Percentiles rank a stretch among this genome's conserved stretches.
phyloP scores from a whole-genome alignment of 352 stramenopile species.

The Peronospora belbahrii region DNA sequence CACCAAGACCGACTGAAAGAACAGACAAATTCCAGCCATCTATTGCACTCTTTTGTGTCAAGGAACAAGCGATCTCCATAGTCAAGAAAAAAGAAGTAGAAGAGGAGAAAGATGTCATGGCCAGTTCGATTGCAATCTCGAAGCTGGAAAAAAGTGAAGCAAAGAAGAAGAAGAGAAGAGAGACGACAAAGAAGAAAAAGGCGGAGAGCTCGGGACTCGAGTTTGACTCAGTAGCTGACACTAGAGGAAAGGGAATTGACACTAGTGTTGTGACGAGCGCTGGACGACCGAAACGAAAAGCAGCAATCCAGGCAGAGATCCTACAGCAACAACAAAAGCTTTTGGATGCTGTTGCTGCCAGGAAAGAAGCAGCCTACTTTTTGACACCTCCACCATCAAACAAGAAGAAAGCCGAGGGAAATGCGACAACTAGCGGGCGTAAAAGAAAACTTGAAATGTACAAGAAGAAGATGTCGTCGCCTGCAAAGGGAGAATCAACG shows the following conservation, averaged over 20 bases:
- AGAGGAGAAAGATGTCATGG: background rate
- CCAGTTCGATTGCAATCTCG: constrained; percentile 3
- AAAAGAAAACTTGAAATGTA: constrained; percentile 68
- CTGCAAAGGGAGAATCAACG: constrained; percentile 13
- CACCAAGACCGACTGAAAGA: constrained; percentile 5
- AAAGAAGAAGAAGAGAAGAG: constrained; percentile 8
- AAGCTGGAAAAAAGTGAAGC: constrained; percentile 3
- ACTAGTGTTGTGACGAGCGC: constrained; percentile 15
- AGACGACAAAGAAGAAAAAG: constrained; percentile 13
- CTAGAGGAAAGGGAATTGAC: constrained; percentile 3
- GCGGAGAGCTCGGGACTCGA: constrained; percentile 6
- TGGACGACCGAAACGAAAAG: constrained; percentile 47
- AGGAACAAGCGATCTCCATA: constrained; percentile 4
- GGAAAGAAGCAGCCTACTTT: constrained; percentile 22
- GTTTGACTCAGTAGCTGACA: constrained; percentile 6
- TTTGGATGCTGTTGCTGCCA: constrained; percentile 22
- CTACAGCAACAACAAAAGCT: constrained; percentile 31
- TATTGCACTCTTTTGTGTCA: constrained; percentile 57
- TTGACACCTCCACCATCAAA: constrained; percentile 25
- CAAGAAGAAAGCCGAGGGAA: constrained; percentile 15
- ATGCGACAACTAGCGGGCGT: constrained; percentile 14
- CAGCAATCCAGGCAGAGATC: constrained; percentile 41
- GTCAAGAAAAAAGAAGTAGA: background rate
- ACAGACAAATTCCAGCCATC: constrained; percentile 48
- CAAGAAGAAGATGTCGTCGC: constrained; percentile 36